Percentiles rank a stretch among this genome's conserved stretches.
phyloP scores from a whole-genome alignment of 2,329 filamentous ascomycete genomes.

The Truncatella angustata region DNA sequence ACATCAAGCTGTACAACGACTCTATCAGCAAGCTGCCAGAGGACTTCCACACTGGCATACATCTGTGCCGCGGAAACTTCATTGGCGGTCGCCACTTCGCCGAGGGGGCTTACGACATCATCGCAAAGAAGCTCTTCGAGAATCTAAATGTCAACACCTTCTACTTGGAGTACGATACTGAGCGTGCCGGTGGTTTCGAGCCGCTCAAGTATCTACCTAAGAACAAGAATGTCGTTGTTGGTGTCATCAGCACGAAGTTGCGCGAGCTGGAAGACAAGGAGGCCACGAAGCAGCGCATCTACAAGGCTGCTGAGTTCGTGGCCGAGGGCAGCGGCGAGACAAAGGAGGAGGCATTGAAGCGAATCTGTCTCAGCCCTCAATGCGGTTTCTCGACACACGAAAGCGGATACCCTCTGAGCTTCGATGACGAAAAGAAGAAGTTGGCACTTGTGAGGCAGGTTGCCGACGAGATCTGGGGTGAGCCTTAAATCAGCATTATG shows the following conservation, averaged over 20 bases:
- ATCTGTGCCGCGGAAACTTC: slow-evolving; percentile 71
- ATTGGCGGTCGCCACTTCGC: slow-evolving; percentile 65
- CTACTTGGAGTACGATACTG: slow-evolving; percentile 69
- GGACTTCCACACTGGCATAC: slow-evolving; percentile 75
- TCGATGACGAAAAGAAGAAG: slow-evolving; percentile 73
- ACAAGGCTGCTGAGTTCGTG: slow-evolving; percentile 64
- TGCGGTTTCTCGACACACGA: slow-evolving; percentile 75
- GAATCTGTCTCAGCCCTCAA: slow-evolving; percentile 68
- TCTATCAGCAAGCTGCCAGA: slow-evolving; percentile 59
- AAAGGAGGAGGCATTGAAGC: slow-evolving; percentile 65
- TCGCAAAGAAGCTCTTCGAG: slow-evolving; percentile 64
- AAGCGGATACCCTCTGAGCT: slow-evolving; percentile 66
- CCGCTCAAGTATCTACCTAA: slow-evolving; percentile 59
- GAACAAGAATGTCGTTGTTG: slow-evolving; percentile 62
- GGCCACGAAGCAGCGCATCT: slow-evolving; percentile 58
- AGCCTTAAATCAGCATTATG: slow-evolving; percentile 27
- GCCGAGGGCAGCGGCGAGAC: slow-evolving; percentile 65
- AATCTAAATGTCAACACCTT: slow-evolving; percentile 64
- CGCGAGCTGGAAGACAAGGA: slow-evolving; percentile 61
- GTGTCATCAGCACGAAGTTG: slow-evolving; percentile 63
- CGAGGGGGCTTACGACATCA: slow-evolving; percentile 65
- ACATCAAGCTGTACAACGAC: slow-evolving; percentile 76
- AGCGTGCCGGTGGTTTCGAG: slow-evolving; percentile 64
- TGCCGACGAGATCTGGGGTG: slow-evolving; percentile 69
- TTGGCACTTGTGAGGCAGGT: slow-evolving; percentile 68